These are phyloP conservation scores for Porogramme epimiltina DNA, from an alignment of 1,284 basidiomycete genomes.

Conservation along the genomic window DNA sequence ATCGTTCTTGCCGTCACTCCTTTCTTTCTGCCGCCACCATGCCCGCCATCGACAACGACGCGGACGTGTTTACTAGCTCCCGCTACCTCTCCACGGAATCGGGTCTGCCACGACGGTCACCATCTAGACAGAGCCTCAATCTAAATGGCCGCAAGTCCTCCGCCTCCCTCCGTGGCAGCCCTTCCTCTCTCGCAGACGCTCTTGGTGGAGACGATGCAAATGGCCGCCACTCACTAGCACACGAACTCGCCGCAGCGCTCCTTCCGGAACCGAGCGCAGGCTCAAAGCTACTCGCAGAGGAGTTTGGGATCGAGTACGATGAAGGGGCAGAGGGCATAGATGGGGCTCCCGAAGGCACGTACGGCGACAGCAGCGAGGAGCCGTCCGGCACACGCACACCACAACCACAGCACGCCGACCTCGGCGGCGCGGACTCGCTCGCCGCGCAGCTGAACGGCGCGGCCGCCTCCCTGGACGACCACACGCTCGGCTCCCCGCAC, in stretches of 20 bases:
- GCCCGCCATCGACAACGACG: conserved; percentile 23
- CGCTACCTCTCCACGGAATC: conserved; percentile 24
- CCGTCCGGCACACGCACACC: background rate
- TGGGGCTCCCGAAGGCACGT: conserved; percentile 34
- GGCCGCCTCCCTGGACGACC: background rate
- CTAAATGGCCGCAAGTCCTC: conserved; percentile 45
- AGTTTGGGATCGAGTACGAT: conserved; percentile 85
- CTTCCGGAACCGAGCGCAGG: conserved; percentile 80
- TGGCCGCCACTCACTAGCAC: conserved; percentile 71
- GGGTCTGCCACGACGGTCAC: conserved; percentile 40
- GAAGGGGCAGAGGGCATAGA: conserved; percentile 83
- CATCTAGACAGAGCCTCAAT: conserved; percentile 46
- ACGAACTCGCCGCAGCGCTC: conserved; percentile 79
- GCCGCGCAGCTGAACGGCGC: conserved; percentile 20
- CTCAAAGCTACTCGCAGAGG: conserved; percentile 76
- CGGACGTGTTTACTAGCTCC: conserved; percentile 25
- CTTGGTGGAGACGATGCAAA: conserved; percentile 39
- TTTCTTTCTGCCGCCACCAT: conserved; percentile 5
- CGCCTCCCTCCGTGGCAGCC: conserved; percentile 40
- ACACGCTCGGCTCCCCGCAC: conserved; percentile 11
- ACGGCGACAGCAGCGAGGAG: conserved; percentile 2
- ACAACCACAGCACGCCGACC: conserved; percentile 21
- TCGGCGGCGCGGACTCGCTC: conserved; percentile 25
- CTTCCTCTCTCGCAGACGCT: conserved; percentile 34
- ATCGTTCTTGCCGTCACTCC: background rate